Evolutionary conservation across 2,329 filamentous ascomycete species (phyloP), one percentile per base, ranked within the genome.

Genomic region (Seiridium unicorne): DNA sequence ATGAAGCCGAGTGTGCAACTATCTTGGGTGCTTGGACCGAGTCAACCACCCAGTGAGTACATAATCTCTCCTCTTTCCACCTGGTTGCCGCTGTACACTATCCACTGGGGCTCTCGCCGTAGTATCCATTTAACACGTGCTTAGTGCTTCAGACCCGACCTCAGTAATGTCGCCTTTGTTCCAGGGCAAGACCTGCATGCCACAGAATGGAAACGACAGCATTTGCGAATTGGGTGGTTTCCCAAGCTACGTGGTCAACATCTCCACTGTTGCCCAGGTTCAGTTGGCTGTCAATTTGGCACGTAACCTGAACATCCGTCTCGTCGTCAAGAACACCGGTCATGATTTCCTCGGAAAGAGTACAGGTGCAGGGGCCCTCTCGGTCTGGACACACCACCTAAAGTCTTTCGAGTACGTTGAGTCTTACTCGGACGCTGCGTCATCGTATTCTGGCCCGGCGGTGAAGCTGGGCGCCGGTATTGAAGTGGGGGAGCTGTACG

Each of bases 391-490:
- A 13, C 73, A 74, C 60, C 63, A 69, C 35, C 64, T 75, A 51
- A 69, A 73, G 58, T 61, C 63, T 49, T 66, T 72, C 26, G 55
- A 66, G 47, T 42, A 8, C 38, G 7, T 42, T 42, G 7, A 7
- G 7, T 13, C 7, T 7, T 73, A 71, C 38, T 46, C 64, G 3
- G 57, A 61, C 32, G 47, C 60, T 3, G 44, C 60, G 18, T 26
- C 18, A 26, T 26, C 18, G 18, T 26, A 26, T 26, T 26, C 4
- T 5, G 81, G 82, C 0, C 72, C 78, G 3, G 83, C 82, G 1
- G 76, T 85, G 63, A 85, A 82, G 67, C 71, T 84, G n/a, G 83
- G 81, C 1, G 76, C 82, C 8, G 84, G 84, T 51, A 79, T 86
- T 5, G 74, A 82, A 60, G 80, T 78, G 2, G 73, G 72, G 40